Conservation (phyloP, 148 eudicot species). For the Nyssa sinensis region DNA sequence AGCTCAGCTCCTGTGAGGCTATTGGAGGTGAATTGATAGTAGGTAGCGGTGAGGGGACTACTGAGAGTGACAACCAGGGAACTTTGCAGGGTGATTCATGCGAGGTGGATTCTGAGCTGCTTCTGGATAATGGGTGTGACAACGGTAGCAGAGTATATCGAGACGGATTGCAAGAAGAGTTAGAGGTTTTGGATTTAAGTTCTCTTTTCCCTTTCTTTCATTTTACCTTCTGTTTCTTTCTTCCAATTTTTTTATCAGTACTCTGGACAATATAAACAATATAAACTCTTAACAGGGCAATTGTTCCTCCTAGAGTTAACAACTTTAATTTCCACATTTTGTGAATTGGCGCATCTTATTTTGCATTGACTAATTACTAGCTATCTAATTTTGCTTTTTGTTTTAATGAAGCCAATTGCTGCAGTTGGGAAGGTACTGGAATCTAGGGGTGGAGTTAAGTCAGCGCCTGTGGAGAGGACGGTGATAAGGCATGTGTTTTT, state of each 20-base stretch:
- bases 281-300: neutral
- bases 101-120: slow-evolving; percentile 26
- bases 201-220: neutral
- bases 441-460: slow-evolving; percentile 16
- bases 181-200: slow-evolving; percentile 41
- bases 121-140: slow-evolving; percentile 14
- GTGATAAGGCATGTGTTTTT: slow-evolving; percentile 37
- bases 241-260: neutral
- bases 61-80: slow-evolving; percentile 20
- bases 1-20: slow-evolving; percentile 9
- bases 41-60: slow-evolving; percentile 14
- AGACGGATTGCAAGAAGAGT: slow-evolving; percentile 20
- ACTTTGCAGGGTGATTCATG: slow-evolving; percentile 15
- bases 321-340: neutral
- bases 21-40: slow-evolving; percentile 11
- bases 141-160: slow-evolving; percentile 22
- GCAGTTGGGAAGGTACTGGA: slow-evolving; percentile 19
- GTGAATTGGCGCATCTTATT: neutral
- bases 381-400: neutral
- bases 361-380: neutral
- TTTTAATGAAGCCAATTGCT: slow-evolving; percentile 36
- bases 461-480: slow-evolving; percentile 23
- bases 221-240: neutral
- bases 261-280: neutral
- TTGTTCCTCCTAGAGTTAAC: neutral